A percentile compares a stretch with the other conserved stretches of the same genome.
Evolutionary conservation across 2,329 filamentous ascomycete genomes (phyloP).

Genomic region (Penicillium sumatraense): DNA sequence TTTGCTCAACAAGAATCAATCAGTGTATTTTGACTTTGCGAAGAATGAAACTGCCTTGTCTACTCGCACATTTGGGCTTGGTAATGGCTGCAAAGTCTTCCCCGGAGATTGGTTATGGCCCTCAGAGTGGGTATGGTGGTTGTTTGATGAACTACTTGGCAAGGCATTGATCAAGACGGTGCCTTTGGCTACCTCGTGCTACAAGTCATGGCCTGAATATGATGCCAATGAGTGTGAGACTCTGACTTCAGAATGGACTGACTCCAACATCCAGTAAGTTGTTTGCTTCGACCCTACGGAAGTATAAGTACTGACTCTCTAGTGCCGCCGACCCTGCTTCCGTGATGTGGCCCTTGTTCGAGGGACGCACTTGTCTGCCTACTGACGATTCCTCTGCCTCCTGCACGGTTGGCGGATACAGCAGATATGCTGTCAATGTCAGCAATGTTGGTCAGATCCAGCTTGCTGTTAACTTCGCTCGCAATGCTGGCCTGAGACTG

Average conservation of each 20-base stretch:
- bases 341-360: conserved; percentile 34
- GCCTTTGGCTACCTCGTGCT: conserved; percentile 33
- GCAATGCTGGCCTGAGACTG: conserved; percentile 38
- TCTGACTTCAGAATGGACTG: conserved; percentile 27
- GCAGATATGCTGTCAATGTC: conserved; percentile 42
- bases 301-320: conserved; percentile 1
- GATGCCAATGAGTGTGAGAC: conserved; percentile 23
- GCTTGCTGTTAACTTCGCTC: conserved; percentile 36
- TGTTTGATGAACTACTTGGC: conserved; percentile 29
- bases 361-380: conserved; percentile 32
- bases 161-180: conserved; percentile 32
- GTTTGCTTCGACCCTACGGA: background rate
- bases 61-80: background rate
- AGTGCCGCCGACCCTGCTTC: conserved; percentile 30
- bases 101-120: conserved; percentile 33
- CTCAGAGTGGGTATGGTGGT: conserved; percentile 22
- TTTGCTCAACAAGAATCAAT: conserved; percentile 14
- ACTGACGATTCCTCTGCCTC: conserved; percentile 25
- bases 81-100: conserved; percentile 29
- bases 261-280: conserved; percentile 32
- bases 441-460: conserved; percentile 39
- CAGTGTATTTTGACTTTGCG: conserved; percentile 29
- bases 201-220: conserved; percentile 30
- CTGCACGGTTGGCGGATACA: conserved; percentile 38
- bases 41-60: conserved; percentile 8